Percentiles rank a stretch among this genome's conserved stretches.
Evolutionary conservation across 23 red algal species (phyloP).

Genomic region (Cyanidioschyzon merolae): DNA sequence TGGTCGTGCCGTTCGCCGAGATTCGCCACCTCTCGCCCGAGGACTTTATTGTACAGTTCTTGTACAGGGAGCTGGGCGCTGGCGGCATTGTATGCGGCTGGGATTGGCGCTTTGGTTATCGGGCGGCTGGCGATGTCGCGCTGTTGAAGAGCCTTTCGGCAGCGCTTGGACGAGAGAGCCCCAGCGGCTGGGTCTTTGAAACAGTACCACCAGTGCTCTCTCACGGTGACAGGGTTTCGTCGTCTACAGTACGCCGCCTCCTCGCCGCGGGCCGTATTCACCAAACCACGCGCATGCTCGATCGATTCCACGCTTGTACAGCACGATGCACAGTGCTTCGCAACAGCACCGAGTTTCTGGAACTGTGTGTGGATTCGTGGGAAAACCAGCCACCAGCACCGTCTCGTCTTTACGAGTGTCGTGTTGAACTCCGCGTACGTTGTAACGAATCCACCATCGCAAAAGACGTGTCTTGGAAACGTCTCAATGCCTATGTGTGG

Average conservation of each 20-base stretch:
- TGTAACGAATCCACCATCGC: not conserved
- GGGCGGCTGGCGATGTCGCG: slow-evolving; percentile 40
- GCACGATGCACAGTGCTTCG: not conserved
- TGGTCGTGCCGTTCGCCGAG: slow-evolving; percentile 19
- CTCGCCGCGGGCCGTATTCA: not conserved
- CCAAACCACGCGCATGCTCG: not conserved
- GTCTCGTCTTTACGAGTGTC: not conserved
- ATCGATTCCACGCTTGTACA: not conserved
- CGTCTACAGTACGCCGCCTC: not conserved
- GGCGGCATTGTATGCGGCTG: slow-evolving; percentile 54
- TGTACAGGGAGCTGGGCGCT: slow-evolving; percentile 20
- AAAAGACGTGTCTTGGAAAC: not conserved
- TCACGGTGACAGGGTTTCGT: not conserved
- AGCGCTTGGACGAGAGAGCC: not conserved
- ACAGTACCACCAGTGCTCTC: slow-evolving; percentile 1
- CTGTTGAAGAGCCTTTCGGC: slow-evolving; percentile 21
- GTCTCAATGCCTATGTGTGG: not conserved
- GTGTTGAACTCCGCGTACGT: not conserved
- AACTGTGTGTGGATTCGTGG: not conserved
- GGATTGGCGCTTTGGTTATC: slow-evolving; percentile 64
- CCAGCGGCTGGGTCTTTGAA: not conserved
- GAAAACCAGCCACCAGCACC: slow-evolving; percentile 2
- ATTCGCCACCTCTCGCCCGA: slow-evolving; percentile 7
- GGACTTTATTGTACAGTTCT: not conserved
- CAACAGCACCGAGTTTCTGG: not conserved